Conservation (phyloP, 2,329 filamentous ascomycete species). For the Metarhizium robertsii region DNA sequence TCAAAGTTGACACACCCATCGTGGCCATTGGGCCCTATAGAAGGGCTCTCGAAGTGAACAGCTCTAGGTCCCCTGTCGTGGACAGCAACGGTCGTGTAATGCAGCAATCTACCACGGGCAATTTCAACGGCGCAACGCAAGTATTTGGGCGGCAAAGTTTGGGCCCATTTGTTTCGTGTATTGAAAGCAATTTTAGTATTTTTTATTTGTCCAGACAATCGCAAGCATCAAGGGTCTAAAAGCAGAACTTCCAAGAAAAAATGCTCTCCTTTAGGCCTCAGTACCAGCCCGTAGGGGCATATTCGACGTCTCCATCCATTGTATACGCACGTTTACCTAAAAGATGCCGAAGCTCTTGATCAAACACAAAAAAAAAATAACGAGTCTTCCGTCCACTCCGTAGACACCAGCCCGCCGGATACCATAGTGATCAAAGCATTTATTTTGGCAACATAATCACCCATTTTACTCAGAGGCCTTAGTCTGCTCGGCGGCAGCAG, state of each 20-base stretch:
- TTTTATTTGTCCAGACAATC: constrained; percentile 49
- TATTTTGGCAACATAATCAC: constrained; percentile 17
- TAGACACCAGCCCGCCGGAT: constrained; percentile 51
- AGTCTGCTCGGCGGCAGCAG: constrained; percentile 52
- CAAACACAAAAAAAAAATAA: constrained; percentile 47
- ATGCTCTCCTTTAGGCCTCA: constrained; percentile 35
- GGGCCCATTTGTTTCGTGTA: not conserved
- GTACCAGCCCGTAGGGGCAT: constrained; percentile 27
- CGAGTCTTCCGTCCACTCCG: constrained; percentile 53
- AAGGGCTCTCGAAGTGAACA: not conserved
- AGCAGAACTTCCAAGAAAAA: constrained; percentile 38
- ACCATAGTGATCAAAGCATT: constrained; percentile 23
- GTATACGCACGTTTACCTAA: constrained; percentile 35
- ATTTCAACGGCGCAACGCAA: not conserved
- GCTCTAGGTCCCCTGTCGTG: not conserved
- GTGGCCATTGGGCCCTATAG: not conserved
- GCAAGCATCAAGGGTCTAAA: constrained; percentile 45
- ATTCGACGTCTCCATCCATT: constrained; percentile 25
- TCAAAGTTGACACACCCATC: constrained; percentile 13
- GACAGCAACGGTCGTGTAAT: too few relatives aligned
- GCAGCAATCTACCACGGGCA: too few relatives aligned
- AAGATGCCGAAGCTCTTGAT: constrained; percentile 37
- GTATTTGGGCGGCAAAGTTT: not conserved
- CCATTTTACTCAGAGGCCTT: constrained; percentile 55
- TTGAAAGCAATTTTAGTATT: constrained; percentile 38